phyloP scores from a whole-genome alignment of 2,329 filamentous ascomycete genomes.

The Colletotrichum sp. region DNA sequence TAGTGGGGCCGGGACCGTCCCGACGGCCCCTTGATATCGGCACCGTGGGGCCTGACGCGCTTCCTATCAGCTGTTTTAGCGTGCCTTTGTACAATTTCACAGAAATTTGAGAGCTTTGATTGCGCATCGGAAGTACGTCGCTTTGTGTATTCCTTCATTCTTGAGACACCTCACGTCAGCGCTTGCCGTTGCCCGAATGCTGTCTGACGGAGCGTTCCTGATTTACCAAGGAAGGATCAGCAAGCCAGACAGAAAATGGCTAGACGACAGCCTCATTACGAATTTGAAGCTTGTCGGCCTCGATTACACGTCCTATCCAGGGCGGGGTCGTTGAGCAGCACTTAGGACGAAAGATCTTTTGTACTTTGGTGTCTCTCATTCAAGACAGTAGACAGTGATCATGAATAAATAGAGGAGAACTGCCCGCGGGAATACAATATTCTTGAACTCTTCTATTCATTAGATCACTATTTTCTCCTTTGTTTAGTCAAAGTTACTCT shows the following conservation, averaged over 20 bases:
- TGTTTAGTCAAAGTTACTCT: rapidly evolving
- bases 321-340: neutral
- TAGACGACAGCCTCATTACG: neutral
- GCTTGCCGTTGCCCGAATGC: neutral
- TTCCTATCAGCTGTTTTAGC: neutral
- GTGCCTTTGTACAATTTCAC: neutral
- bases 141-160: neutral
- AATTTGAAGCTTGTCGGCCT: neutral
- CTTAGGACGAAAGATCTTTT: neutral
- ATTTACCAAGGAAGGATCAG: neutral
- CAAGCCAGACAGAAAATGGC: neutral
- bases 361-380: neutral
- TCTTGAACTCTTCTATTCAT: neutral
- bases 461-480: neutral
- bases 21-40: neutral
- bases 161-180: slow-evolving; percentile 5
- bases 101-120: neutral
- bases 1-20: neutral
- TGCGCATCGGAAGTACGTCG: neutral
- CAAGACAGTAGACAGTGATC: neutral
- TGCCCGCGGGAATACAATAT: neutral
- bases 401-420: neutral
- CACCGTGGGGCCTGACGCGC: neutral
- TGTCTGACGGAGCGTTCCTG: neutral
- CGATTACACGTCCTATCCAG: neutral